A percentile compares a stretch with the other conserved stretches of the same genome.
Evolutionary conservation across 1,284 basidiomycete species (phyloP).

Genomic region (Naganishia sp.): DNA sequence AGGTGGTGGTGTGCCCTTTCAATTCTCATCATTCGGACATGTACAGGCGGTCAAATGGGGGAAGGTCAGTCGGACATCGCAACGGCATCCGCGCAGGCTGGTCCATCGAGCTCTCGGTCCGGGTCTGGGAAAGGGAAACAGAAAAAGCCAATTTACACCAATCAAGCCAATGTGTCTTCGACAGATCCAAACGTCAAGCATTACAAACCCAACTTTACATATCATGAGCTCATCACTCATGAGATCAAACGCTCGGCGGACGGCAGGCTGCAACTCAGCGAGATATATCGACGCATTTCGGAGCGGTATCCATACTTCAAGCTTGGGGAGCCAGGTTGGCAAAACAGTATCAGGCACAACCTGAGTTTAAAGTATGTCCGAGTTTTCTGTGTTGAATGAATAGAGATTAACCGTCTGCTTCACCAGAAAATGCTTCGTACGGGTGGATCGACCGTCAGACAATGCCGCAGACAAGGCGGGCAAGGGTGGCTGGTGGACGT

Average conservation of each 20-base stretch:
- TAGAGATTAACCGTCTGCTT: neutral
- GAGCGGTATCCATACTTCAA: constrained; percentile 54
- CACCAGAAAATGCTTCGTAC: constrained; percentile 53
- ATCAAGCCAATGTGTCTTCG: constrained; percentile 22
- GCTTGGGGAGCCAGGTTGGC: constrained; percentile 53
- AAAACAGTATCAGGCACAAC: constrained; percentile 54
- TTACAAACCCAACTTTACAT: constrained; percentile 53
- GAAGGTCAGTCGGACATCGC: neutral
- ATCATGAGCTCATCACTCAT: constrained; percentile 53
- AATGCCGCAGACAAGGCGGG: constrained; percentile 47
- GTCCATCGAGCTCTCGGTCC: constrained; percentile 22
- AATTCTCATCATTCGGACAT: neutral
- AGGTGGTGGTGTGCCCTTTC: too few species aligned
- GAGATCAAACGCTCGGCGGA: constrained; percentile 52
- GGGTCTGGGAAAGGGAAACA: constrained; percentile 20
- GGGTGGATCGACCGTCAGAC: constrained; percentile 50
- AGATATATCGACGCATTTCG: constrained; percentile 51
- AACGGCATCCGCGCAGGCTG: constrained; percentile 2
- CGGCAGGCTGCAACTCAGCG: constrained; percentile 48
- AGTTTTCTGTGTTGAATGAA: neutral
- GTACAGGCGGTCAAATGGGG: too few species aligned
- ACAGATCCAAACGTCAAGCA: constrained; percentile 36
- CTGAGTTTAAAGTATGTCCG: constrained; percentile 50
- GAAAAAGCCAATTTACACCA: constrained; percentile 33
- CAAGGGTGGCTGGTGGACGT: constrained; percentile 55